Base-by-base conservation (phyloP, 2,329 filamentous ascomycete genomes). In the Emergomyces africanus region DNA sequence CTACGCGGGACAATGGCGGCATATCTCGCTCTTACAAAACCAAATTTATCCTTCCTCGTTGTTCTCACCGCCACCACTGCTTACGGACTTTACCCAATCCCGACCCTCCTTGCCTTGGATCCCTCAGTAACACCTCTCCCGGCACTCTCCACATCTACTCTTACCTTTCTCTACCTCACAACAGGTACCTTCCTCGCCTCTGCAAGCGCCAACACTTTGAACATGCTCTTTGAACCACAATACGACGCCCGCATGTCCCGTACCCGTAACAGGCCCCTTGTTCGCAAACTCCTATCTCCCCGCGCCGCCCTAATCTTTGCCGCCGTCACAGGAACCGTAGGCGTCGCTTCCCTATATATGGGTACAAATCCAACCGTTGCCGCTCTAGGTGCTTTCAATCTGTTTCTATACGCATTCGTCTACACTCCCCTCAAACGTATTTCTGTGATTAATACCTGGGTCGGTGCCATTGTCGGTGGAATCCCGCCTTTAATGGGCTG, bases 401-500 rank as follows among this genome's bases (percentile, higher is more conserved):
- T 97, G 53, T 78, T 83, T 5, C 80, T 99, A 1, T 99, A 99
- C 66, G 94, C 91, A 0, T 92, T 89, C 59, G 78, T 91, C 0
- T 99, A 99, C 73, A 99, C 94, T 0, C 91, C 92, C 0, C 76
- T 97, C 68, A 99, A 99, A 75, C 85, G 90, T 6, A 77, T 96
- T 14, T 88, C 87, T 3, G 88, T 86, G 10, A 75, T 91, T 60
- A 99, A 99, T 69, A 99, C 94, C 0, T 99, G 94, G 94, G 82
- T 95, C 18, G 94, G 94, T 18, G 94, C 91, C 3, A 74, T 99
- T 0, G 89, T 99, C 0, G 94, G 94, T 62, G 91, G 87, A 1
- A 95, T 99, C 59, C 92, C 94, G 0, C 94, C 94, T 0, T 75
- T 99, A 37, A 99, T 99, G 94, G 94, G 94, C 64, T 99, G 94